phyloP scores from a whole-genome alignment of 2,329 filamentous ascomycete species.

The Teratosphaeria viscida region DNA sequence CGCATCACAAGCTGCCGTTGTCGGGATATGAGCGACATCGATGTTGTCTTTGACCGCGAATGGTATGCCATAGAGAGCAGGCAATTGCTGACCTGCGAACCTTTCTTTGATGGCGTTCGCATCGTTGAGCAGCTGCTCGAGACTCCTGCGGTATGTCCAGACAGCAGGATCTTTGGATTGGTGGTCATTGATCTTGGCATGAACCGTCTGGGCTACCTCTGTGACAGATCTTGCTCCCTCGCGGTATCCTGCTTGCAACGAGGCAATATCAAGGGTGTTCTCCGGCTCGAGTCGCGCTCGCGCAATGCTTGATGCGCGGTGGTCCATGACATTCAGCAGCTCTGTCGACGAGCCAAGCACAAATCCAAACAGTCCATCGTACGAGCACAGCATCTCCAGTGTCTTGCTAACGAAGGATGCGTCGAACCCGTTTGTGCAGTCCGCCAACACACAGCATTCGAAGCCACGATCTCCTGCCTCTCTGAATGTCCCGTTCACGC shows the following conservation, averaged over 20 bases:
- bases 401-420: conserved; percentile 36
- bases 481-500: conserved; percentile 45
- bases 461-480: conserved; percentile 53
- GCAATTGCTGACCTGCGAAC: conserved; percentile 32
- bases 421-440: conserved; percentile 42
- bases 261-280: conserved; percentile 34
- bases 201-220: conserved; percentile 34
- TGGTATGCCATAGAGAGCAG: conserved; percentile 46
- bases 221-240: conserved; percentile 34
- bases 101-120: conserved; percentile 32
- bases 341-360: conserved; percentile 31
- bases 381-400: conserved; percentile 41
- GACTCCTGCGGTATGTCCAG: conserved; percentile 39
- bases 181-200: conserved; percentile 40
- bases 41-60: conserved; percentile 50
- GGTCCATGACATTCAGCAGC: conserved; percentile 23
- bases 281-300: conserved; percentile 18
- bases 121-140: conserved; percentile 30
- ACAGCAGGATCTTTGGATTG: conserved; percentile 37
- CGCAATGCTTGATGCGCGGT: conserved; percentile 15
- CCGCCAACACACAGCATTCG: conserved; percentile 44
- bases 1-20: conserved; percentile 43
- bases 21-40: conserved; percentile 41
- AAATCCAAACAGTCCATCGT: conserved; percentile 44
- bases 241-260: conserved; percentile 36